Evolutionary conservation across 306 rosid species (phyloP), one percentile per base, ranked within the genome.

Genomic region (Dryas drummondii): DNA sequence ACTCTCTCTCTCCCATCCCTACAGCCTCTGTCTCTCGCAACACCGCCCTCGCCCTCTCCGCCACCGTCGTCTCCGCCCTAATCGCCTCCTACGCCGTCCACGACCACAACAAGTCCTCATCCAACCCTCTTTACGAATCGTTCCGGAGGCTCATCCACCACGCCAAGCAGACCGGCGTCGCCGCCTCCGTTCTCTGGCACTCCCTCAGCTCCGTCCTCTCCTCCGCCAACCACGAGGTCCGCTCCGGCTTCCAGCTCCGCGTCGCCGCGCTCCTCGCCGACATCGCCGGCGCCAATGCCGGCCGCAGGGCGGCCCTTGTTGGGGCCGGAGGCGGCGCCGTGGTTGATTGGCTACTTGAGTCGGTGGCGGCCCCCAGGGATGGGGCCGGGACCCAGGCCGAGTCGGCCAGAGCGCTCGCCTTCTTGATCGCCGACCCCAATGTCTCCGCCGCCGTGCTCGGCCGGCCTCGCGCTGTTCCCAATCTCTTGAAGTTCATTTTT

Each of bases 271-370:
- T 94, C 76, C 96, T 94, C 1, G 97, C 97, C 0, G 99, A 94
- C 42, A 94, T 94, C 12, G 80, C 91, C 4, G 91, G 96, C 0
- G 99, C 97, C 37, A 94, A 89, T 81, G 91, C 86, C 3, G 68
- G 79, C 15, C 91, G 99, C 2, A 88, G 97, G 86, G 90, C 90
- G 7, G 96, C 99, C 37, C 80, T 94, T 37, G 99, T 94, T 5
- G 92, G 96, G 2, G 97, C 97, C 0, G 99, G 97, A 3, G 89
- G 93, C 0, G 99, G 99, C 14, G 97, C 90, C 40, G 99, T 94
- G 5, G 91, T 92, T 15, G 99, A 94, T 75, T 94, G 99, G 99
- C 76, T 94, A 72, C 88, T 94, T 9, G 96, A 90, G 62, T 90
- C 99, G 60, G 97, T 92, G 57, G 88, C 99, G n/a, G 89, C 80